phyloP scores from a whole-genome alignment of 768 basidiomycete species.

The Inosperma sp. region DNA sequence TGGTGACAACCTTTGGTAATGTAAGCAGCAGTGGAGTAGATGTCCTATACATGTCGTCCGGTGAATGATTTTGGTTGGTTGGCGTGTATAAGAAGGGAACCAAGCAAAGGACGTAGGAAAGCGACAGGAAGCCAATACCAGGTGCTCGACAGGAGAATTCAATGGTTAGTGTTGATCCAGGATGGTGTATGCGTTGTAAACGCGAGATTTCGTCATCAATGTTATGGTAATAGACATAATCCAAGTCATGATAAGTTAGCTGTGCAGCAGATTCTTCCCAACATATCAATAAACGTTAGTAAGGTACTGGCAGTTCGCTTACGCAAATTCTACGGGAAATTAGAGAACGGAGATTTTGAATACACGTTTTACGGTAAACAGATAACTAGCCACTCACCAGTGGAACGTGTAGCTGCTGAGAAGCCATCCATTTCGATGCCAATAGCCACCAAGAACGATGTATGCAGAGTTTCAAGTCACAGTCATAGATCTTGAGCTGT shows the following conservation, averaged over 20 bases:
- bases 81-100: conserved; percentile 36
- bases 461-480: conserved; percentile 31
- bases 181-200: conserved; percentile 20
- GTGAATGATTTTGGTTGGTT: conserved; percentile 22
- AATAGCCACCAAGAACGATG: conserved; percentile 31
- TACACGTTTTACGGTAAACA: neutral
- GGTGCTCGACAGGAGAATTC: conserved; percentile 38
- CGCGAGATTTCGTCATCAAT: conserved; percentile 21
- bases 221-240: conserved; percentile 20
- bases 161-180: conserved; percentile 19
- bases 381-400: conserved; percentile 2
- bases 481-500: conserved; percentile 33
- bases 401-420: conserved; percentile 18
- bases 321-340: neutral
- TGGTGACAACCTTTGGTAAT: conserved; percentile 35
- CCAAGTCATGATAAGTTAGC: conserved; percentile 6
- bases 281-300: neutral
- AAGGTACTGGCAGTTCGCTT: neutral
- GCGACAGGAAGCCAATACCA: conserved; percentile 30
- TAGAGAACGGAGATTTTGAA: neutral
- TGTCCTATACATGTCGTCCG: conserved; percentile 20
- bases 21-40: conserved; percentile 36
- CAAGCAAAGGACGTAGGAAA: conserved; percentile 37
- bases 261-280: neutral
- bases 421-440: conserved; percentile 35